Evolutionary conservation across 306 rosid species (phyloP).

Genomic region (Casuarina equisetifolia): DNA sequence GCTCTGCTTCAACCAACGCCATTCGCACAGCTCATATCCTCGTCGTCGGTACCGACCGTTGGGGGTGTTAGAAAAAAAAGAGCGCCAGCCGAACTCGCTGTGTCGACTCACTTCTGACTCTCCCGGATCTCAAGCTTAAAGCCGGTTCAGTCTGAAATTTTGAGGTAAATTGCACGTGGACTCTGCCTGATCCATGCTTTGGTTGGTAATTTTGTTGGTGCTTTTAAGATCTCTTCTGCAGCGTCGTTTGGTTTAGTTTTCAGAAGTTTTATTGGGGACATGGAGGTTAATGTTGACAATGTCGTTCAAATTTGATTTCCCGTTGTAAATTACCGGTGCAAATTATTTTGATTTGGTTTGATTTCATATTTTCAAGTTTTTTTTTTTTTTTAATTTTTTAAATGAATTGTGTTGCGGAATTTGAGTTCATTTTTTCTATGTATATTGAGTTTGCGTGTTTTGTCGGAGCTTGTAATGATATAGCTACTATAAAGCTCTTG

Average conservation of each 20-base stretch:
- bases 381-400: not conserved
- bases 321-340: not conserved
- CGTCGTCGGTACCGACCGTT: slow-evolving; percentile 25
- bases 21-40: slow-evolving; percentile 33
- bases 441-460: not conserved
- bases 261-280: no score
- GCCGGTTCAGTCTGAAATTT: slow-evolving; percentile 32
- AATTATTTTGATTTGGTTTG: not conserved
- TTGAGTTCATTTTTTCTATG: slow-evolving; percentile 17
- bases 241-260: no score
- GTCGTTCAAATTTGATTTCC: not conserved
- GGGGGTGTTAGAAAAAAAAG: slow-evolving; percentile 22
- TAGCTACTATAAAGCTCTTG: not conserved
- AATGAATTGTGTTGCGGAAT: not conserved
- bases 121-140: slow-evolving; percentile 33
- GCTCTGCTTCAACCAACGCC: slow-evolving; percentile 24
- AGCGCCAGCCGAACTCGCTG: slow-evolving; percentile 22
- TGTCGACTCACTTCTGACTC: slow-evolving; percentile 35
- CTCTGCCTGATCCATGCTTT: not conserved
- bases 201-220: not conserved
- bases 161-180: slow-evolving; percentile 8
- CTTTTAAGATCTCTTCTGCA: not conserved
- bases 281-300: not conserved
- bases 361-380: not conserved
- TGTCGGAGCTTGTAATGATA: slow-evolving; percentile 44